These are phyloP conservation scores for Phascolomyces articulosus DNA, from an alignment of 371 early-diverging fungal genomes.

Conservation along the genomic window DNA sequence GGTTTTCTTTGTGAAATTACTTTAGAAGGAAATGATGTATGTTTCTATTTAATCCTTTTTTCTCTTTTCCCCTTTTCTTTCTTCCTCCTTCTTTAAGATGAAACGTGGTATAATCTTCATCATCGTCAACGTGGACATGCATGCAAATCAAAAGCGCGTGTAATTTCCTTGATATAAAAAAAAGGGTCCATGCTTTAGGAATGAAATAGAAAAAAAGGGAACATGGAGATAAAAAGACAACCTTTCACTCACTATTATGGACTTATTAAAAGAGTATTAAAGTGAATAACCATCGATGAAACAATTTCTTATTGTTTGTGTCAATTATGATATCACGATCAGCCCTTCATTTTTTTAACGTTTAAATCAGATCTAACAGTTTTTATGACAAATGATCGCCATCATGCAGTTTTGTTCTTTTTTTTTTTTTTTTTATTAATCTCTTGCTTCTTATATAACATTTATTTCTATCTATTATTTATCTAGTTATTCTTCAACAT, in stretches of 20 bases:
- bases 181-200: conserved; percentile 2
- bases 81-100: not conserved
- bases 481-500: no score
- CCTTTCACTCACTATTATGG: not conserved
- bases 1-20: not conserved
- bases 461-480: no score
- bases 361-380: not conserved
- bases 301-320: not conserved
- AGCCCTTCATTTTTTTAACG: not conserved
- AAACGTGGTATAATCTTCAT: not conserved
- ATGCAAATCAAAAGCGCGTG: conserved; percentile 2
- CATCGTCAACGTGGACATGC: conserved; percentile 5
- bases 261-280: no score
- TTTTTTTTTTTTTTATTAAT: not conserved
- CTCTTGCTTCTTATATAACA: no score
- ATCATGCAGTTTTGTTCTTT: not conserved
- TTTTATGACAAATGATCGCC: conserved; percentile 1
- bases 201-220: no score
- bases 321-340: not conserved
- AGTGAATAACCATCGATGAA: not conserved
- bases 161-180: not conserved
- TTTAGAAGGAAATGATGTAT: not conserved
- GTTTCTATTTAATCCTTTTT: not conserved
- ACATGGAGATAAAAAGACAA: no score
- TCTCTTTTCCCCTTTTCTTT: not conserved